A percentile compares a stretch with the other conserved stretches of the same genome.
Evolutionary conservation across 2,329 filamentous ascomycete species (phyloP).

Genomic region (Colletotrichum navitas): DNA sequence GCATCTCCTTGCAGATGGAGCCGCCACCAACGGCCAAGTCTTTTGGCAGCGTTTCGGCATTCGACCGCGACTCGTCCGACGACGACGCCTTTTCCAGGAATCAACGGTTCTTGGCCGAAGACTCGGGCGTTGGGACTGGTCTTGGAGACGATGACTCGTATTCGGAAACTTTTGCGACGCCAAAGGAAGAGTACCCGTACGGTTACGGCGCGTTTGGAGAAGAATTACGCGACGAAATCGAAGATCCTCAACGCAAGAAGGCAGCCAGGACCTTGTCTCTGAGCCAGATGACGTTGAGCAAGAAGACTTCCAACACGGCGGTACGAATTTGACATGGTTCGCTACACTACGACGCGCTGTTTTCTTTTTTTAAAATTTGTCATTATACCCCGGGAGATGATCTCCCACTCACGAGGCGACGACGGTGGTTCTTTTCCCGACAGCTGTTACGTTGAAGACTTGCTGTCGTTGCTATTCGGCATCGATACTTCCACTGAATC

Average conservation of each 20-base stretch:
- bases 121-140: conserved; percentile 52
- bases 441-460: conserved; percentile 37
- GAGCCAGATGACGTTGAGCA: conserved; percentile 68
- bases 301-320: conserved; percentile 44
- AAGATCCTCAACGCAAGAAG: conserved; percentile 59
- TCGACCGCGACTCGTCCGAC: conserved; percentile 59
- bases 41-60: conserved; percentile 54
- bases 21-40: conserved; percentile 54
- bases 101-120: conserved; percentile 45
- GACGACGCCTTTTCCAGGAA: conserved; percentile 44
- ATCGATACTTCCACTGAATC: conserved; percentile 19
- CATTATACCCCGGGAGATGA: conserved; percentile 41
- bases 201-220: conserved; percentile 56
- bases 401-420: conserved; percentile 31
- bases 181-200: conserved; percentile 58
- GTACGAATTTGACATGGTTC: conserved; percentile 21
- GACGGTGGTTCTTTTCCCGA: conserved; percentile 34
- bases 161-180: conserved; percentile 66
- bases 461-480: conserved; percentile 31
- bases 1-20: conserved; percentile 45
- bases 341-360: conserved; percentile 38
- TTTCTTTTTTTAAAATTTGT: conserved; percentile 38
- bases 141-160: conserved; percentile 57
- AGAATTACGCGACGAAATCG: conserved; percentile 55
- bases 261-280: conserved; percentile 75